A percentile compares a stretch with the other conserved stretches of the same genome.
Evolutionary conservation across 768 basidiomycete genomes (phyloP).

Genomic region (Mycena amicta): DNA sequence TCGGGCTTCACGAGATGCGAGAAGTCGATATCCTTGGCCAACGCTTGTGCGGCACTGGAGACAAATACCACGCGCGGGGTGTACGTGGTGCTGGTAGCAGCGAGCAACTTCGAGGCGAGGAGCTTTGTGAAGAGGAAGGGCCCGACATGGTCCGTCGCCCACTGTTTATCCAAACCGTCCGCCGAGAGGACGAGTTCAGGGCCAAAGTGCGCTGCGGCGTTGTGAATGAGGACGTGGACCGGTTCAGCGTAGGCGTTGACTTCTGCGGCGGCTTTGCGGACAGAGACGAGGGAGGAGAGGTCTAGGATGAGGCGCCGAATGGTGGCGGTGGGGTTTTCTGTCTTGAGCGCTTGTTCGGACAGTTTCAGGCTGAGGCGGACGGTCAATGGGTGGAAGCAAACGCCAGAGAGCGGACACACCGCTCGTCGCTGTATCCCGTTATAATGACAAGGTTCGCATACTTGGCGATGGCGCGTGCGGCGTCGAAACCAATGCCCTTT

Average conservation of each 20-base stretch:
- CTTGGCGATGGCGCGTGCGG: not conserved
- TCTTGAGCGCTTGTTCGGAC: not conserved
- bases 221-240: constrained; percentile 9
- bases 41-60: not conserved
- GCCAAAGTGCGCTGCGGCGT: not conserved
- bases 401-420: not conserved
- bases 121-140: constrained; percentile 5
- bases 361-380: not conserved
- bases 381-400: not conserved
- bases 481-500: not conserved
- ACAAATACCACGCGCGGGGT: constrained; percentile 2
- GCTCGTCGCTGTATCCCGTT: not conserved
- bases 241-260: constrained; percentile 7
- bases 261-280: constrained; percentile 11
- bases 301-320: not conserved
- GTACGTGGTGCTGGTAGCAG: not conserved
- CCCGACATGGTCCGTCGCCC: not conserved
- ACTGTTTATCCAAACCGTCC: not conserved
- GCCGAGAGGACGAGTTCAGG: not conserved
- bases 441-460: not conserved
- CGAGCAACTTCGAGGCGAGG: not conserved
- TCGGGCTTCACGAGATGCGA: not conserved
- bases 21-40: not conserved
- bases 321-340: not conserved
- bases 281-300: constrained; percentile 2